Evolutionary conservation across 1,284 basidiomycete species (phyloP), one percentile per base, ranked within the genome.

Genomic region (Ceratobasidium papillatum): DNA sequence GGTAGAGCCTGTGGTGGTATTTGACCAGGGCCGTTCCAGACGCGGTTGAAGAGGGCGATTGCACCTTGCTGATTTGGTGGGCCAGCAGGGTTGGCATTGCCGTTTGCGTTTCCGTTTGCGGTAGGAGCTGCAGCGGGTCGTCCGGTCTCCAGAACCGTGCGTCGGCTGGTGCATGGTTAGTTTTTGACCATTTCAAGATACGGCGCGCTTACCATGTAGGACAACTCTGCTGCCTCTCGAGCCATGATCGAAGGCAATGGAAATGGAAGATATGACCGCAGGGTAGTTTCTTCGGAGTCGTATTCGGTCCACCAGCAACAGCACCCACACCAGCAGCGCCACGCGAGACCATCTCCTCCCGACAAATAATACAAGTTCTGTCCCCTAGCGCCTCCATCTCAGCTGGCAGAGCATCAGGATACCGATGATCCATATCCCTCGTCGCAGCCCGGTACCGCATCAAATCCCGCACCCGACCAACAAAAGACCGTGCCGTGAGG

Each of bases 191-290:
- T 58, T 25, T 58, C 30, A 12, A 11, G 38, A 38, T 43, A 65
- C 7, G 25, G 19, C 34, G 3, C 38, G 82, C 89, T 81, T 75
- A 96, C 95, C 98, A 99, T 0, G 88, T 89, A 0, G 88, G 88
- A 79, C 88, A 89, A 76, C 85, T 88, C 78, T 89, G 88, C 82
- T 99, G 98, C 61, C 98, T 88, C 82, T 99, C 98, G 34, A 99
- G 87, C 98, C 98, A 99, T 36, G 95, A 96, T 58, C 95, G 88
- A 64, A 99, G 87, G 82, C 98, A 99, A 80, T 98, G 91, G 82
- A 99, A 98, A 83, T 99, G 98, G 86, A 99, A 99, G 59, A 99
- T 91, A 82, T 99, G 98, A 0, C 96, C 96, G 83, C 98, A 99
- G 4, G 91, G 92, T 14, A 99, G 86, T 81, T 95, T 97, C 84